A percentile compares a stretch with the other conserved stretches of the same genome.
Conservation (phyloP, 176 grass and related monocot species). For the Rhynchospora tenuis region DNA sequence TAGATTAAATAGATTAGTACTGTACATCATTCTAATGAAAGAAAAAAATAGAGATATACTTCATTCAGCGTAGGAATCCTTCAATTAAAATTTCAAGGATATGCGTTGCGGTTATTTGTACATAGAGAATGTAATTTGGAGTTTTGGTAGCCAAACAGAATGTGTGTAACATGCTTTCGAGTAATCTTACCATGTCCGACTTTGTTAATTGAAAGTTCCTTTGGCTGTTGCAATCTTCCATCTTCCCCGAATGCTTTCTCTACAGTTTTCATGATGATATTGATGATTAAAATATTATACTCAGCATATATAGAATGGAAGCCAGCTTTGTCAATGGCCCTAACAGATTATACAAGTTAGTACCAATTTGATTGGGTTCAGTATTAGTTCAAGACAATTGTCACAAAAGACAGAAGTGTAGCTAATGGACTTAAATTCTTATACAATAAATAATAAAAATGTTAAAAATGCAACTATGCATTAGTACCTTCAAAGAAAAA, state of each 20-base stretch:
- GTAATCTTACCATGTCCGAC: conserved; percentile 70
- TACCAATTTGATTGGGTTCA: background rate
- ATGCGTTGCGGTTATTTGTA: background rate
- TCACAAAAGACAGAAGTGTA: background rate
- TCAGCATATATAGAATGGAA: background rate
- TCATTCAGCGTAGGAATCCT: background rate
- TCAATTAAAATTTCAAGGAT: background rate
- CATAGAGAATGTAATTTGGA: background rate
- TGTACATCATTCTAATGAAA: background rate
- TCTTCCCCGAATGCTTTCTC: conserved; percentile 87
- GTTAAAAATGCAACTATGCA: background rate
- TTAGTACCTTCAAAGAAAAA: conserved; percentile 92
- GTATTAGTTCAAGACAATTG: background rate
- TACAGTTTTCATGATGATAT: conserved; percentile 27
- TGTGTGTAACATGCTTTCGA: background rate
- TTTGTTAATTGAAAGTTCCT: conserved; percentile 97
- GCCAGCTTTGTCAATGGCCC: background rate
- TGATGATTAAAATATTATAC: background rate
- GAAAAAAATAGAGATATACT: background rate
- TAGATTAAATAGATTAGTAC: conserved; percentile 7
- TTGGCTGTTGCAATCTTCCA: conserved; percentile 79
- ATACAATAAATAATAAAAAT: background rate
- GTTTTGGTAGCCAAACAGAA: background rate
- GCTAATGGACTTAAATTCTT: background rate
- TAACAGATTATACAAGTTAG: background rate